Base-by-base conservation (phyloP, 768 basidiomycete species). In the Dendrothele bispora region DNA sequence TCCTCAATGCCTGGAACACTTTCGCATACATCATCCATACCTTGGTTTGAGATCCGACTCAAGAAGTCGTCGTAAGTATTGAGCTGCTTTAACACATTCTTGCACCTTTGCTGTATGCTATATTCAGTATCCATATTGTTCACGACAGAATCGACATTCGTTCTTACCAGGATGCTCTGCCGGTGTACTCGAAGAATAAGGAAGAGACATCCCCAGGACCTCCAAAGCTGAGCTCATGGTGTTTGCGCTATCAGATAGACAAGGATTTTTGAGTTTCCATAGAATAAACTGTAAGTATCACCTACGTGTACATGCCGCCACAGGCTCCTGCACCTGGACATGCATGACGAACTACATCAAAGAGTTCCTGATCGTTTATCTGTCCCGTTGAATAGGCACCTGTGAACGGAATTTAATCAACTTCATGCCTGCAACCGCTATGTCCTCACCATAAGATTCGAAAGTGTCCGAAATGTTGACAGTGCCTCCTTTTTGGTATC, bases 291-390 rank as follows among this genome's bases (percentile, higher is more conserved):
- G 35, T 21, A 21, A 15, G 32, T 24, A 17, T 18, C 37, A 70
- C 78, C 43, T 59, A 80, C 80, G 90, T 91, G 61, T 83, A 92
- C 90, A 92, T 92, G 12, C 89, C 90, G 24, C 91, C 90, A 55
- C 91, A 92, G 20, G 84, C 88, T 41, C 91, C 91, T 14, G 88
- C 69, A 8, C 88, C 88, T 14, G 91, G 90, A 59, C 91, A 94
- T 26, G 91, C 83, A 66, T 93, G 82, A 29, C 84, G 81, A 30
- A 94, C 83, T 39, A 93, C 89, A 54, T 95, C 91, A 54, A 90
- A 80, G 24, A 86, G 78, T 60, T 94, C 79, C 56, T 88, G 87
- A 35, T 91, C 88, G 34, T 59, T 81, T 55, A 94, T 91, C 58
- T 82, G 83, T 5, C 88, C 88, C 18, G 87, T 77, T 10, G 83